Conservation (phyloP, 805 yeast genomes). For the Wickerhamiella siamensis region DNA sequence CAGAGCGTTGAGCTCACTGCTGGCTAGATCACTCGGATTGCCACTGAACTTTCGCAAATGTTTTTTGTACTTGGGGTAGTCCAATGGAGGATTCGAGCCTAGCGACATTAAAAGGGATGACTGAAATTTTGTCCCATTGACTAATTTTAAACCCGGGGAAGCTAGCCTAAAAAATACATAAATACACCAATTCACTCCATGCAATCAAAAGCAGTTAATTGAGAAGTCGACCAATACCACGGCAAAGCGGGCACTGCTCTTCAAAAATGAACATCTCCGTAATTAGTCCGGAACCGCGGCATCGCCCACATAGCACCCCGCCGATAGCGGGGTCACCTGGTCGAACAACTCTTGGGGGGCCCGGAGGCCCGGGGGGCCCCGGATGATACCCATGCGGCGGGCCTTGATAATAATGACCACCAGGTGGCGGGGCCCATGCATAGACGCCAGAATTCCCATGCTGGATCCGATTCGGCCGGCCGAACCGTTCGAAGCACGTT, state of each 20-base stretch:
- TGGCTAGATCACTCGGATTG: constrained; percentile 7
- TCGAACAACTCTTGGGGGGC: constrained; percentile 28
- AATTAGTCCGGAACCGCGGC: constrained; percentile 49
- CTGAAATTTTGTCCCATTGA: not conserved
- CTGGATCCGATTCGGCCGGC: constrained; percentile 13
- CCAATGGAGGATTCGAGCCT: constrained; percentile 14
- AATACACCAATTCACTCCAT: too few species aligned
- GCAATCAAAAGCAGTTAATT: too few species aligned
- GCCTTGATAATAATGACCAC: not conserved
- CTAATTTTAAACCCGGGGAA: too few species aligned
- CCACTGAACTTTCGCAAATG: constrained; percentile 20
- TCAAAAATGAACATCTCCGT: constrained; percentile 43
- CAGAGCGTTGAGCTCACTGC: constrained; percentile 62
- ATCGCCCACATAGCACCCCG: constrained; percentile 57
- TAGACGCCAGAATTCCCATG: constrained; percentile 8
- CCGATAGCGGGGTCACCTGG: constrained; percentile 76
- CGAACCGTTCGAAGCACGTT: constrained; percentile 50
- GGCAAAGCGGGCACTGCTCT: constrained; percentile 49
- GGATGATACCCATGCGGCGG: not conserved
- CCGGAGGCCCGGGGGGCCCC: constrained; percentile 20
- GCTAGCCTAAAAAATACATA: too few species aligned
- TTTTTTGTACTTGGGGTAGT: constrained; percentile 19
- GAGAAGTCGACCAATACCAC: constrained; percentile 36
- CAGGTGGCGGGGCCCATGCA: not conserved
- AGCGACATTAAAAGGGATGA: constrained; percentile 8